These are phyloP conservation scores for Pseudocercospora musae DNA, from an alignment of 2,329 filamentous ascomycete species.

Conservation along the genomic window DNA sequence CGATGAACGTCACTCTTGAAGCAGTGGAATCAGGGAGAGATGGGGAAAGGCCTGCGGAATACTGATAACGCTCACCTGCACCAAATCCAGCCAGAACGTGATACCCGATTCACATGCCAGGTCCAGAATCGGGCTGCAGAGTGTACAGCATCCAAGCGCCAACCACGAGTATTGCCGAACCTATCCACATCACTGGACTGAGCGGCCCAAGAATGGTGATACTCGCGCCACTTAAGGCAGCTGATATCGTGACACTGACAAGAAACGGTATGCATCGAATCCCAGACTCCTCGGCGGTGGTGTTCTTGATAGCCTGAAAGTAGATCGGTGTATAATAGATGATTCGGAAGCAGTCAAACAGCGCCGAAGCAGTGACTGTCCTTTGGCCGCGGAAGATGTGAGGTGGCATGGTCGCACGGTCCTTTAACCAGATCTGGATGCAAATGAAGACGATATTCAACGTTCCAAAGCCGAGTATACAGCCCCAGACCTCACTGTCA, in stretches of 20 bases:
- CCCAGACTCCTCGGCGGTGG: conserved; percentile 25
- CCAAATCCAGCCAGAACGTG: conserved; percentile 51
- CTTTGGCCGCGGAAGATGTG: conserved; percentile 29
- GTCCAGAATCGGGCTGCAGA: conserved; percentile 40
- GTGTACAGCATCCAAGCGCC: conserved; percentile 28
- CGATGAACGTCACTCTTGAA: no score
- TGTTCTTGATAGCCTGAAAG: conserved; percentile 31
- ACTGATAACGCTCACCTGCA: conserved; percentile 36
- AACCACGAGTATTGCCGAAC: conserved; percentile 21
- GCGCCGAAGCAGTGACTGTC: conserved; percentile 34
- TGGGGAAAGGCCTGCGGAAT: no score
- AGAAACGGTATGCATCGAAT: conserved; percentile 24
- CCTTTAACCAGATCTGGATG: conserved; percentile 14
- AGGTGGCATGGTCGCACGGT: conserved; percentile 27
- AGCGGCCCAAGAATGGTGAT: conserved; percentile 26
- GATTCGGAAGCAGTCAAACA: conserved; percentile 35
- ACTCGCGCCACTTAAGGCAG: conserved; percentile 23
- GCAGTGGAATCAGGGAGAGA: no score
- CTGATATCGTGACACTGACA: conserved; percentile 13
- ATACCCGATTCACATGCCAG: conserved; percentile 52
- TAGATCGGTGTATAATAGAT: conserved; percentile 32
- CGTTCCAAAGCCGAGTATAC: conserved; percentile 36
- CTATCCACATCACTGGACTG: conserved; percentile 22
- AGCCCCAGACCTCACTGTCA: conserved; percentile 23
- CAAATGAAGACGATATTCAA: conserved; percentile 39